Percentiles rank a stretch among this genome's conserved stretches.
phyloP scores from a whole-genome alignment of 1,139 yeast genomes.

The Eremothecium coryli region DNA sequence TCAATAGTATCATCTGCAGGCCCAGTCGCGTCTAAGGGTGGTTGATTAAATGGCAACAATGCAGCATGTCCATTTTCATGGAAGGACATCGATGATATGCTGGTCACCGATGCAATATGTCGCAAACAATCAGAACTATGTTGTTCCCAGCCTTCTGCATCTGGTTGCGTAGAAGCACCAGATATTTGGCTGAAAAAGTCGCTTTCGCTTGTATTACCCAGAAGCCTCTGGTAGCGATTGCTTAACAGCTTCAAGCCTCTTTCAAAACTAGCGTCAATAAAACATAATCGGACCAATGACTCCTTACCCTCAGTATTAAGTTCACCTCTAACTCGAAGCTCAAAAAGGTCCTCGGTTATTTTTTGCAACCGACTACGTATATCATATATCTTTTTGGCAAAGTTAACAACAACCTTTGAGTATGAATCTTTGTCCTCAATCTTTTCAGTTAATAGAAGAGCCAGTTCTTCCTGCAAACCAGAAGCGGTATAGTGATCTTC shows the following conservation, averaged over 20 bases:
- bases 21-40: slow-evolving; percentile 19
- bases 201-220: background rate
- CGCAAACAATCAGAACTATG: background rate
- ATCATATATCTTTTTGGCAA: slow-evolving; percentile 37
- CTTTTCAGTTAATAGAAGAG: slow-evolving; percentile 26
- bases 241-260: slow-evolving; percentile 52
- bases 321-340: slow-evolving; percentile 43
- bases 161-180: background rate
- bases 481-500: slow-evolving; percentile 16
- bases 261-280: slow-evolving; percentile 60
- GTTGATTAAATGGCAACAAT: slow-evolving; percentile 31
- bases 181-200: background rate
- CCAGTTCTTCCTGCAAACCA: slow-evolving; percentile 30
- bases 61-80: slow-evolving; percentile 30
- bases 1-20: slow-evolving; percentile 26
- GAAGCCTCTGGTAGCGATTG: slow-evolving; percentile 17
- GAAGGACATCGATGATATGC: slow-evolving; percentile 19
- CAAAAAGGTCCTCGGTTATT: slow-evolving; percentile 49
- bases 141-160: background rate
- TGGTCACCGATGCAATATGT: background rate
- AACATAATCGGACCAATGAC: slow-evolving; percentile 56
- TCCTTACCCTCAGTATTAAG: slow-evolving; percentile 64
- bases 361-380: slow-evolving; percentile 42
- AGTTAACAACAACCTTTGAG: slow-evolving; percentile 29
- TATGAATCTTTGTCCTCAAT: slow-evolving; percentile 23